phyloP scores from a whole-genome alignment of 2,329 filamentous ascomycete species.

The Diaporthe ampelina region DNA sequence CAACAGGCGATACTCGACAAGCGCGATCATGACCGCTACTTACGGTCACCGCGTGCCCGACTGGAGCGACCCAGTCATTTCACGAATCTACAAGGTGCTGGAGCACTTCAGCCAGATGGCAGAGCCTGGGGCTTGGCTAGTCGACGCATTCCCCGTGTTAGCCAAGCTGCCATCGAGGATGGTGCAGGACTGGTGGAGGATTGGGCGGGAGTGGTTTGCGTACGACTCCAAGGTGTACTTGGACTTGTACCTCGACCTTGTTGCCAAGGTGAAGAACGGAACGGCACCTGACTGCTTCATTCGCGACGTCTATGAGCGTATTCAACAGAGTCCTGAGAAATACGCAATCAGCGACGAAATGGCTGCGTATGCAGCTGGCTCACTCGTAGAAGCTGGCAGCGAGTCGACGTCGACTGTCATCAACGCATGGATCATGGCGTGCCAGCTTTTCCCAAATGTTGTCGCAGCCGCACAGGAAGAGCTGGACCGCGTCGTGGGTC shows the following conservation, averaged over 20 bases:
- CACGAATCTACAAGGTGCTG: constrained; percentile 51
- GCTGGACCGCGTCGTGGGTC: constrained; percentile 53
- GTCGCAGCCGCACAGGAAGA: constrained; percentile 52
- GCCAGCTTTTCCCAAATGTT: constrained; percentile 53
- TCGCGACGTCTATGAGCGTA: constrained; percentile 47
- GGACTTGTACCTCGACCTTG: constrained; percentile 36
- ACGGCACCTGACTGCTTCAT: constrained; percentile 49
- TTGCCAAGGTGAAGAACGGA: constrained; percentile 44
- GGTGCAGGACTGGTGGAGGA: constrained; percentile 43
- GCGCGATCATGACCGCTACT: constrained; percentile 57
- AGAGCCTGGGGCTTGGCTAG: constrained; percentile 54
- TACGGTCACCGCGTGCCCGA: constrained; percentile 55
- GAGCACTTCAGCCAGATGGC: constrained; percentile 53
- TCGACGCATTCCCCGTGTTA: constrained; percentile 52
- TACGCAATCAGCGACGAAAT: constrained; percentile 45
- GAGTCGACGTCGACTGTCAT: constrained; percentile 54
- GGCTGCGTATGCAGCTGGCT: constrained; percentile 46
- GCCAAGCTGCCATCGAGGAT: constrained; percentile 46
- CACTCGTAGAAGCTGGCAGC: constrained; percentile 49
- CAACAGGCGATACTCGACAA: constrained; percentile 57
- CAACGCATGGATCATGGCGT: constrained; percentile 54
- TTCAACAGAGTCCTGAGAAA: constrained; percentile 43
- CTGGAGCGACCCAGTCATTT: constrained; percentile 52
- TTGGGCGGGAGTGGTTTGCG: constrained; percentile 33
- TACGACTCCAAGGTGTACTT: constrained; percentile 36